Percentiles rank a stretch among this genome's conserved stretches.
phyloP scores from a whole-genome alignment of 345 rosid genomes.

The Anacardium occidentale region DNA sequence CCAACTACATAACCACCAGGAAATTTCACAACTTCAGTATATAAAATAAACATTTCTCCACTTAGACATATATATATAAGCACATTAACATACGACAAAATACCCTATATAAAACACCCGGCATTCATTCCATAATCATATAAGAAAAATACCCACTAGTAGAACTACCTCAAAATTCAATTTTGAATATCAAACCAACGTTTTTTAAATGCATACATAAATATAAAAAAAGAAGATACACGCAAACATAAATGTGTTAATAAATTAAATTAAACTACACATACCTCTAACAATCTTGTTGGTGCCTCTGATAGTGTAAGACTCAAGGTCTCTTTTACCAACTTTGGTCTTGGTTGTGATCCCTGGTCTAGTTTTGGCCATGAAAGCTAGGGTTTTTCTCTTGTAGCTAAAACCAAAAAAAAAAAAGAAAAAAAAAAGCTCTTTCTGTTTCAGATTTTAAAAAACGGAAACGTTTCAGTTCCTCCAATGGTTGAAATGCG shows the following conservation, averaged over 20 bases:
- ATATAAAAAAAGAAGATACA: not conserved
- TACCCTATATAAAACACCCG: not conserved
- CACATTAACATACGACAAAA: not conserved
- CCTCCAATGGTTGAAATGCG: constrained; percentile 6
- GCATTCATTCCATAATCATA: not conserved
- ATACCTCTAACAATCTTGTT: constrained; percentile 64
- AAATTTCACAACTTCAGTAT: not conserved
- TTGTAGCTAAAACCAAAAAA: not conserved
- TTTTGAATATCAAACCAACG: constrained; percentile 2
- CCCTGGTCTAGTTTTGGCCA: constrained; percentile 87
- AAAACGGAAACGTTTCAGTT: constrained; percentile 8
- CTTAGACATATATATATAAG: not conserved
- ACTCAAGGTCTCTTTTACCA: constrained; percentile 53
- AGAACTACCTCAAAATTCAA: constrained; percentile 1
- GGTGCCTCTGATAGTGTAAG: constrained; percentile 66
- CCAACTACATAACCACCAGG: constrained; percentile 15
- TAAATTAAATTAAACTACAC: not conserved
- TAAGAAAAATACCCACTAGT: not conserved
- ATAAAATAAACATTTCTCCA: not conserved
- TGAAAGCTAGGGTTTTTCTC: constrained; percentile 28
- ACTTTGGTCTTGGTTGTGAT: constrained; percentile 43
- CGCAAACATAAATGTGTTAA: not conserved
- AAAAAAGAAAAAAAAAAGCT: not conserved
- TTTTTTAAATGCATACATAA: not conserved
- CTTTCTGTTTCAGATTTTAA: not conserved